phyloP scores from a whole-genome alignment of 1,284 basidiomycete species.

The Leccinum angustisporum region DNA sequence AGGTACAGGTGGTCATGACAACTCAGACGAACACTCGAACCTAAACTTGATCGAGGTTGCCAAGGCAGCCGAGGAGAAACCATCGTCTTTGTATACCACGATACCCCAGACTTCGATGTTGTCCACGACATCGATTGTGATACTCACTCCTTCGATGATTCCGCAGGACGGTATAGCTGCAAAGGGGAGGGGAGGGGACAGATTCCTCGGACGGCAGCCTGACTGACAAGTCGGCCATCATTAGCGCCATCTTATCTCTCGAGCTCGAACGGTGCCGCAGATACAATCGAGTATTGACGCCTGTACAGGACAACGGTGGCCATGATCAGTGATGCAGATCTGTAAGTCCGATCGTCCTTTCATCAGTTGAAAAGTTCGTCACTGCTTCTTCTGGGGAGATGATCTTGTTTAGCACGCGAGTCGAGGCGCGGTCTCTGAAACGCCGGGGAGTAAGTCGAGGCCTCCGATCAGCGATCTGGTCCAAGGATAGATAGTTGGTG shows the following conservation, averaged over 20 bases:
- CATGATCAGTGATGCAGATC: conserved; percentile 38
- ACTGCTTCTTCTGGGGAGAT: conserved; percentile 46
- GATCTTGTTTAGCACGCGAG: conserved; percentile 49
- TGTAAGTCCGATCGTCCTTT: conserved; percentile 34
- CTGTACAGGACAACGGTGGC: conserved; percentile 51
- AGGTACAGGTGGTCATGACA: neutral
- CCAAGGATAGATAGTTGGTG: conserved; percentile 57
- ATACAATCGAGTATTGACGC: conserved; percentile 49
- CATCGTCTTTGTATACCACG: neutral
- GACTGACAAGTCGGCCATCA: conserved; percentile 39
- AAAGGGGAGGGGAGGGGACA: conserved; percentile 33
- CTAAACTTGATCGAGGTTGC: neutral
- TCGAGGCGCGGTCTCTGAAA: conserved; percentile 54
- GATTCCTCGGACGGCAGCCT: conserved; percentile 54
- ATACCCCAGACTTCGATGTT: conserved; percentile 6
- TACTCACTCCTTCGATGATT: conserved; percentile 29
- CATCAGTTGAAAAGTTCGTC: conserved; percentile 35
- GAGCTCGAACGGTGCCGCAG: conserved; percentile 42
- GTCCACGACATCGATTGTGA: conserved; percentile 21
- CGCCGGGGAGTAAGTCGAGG: conserved; percentile 55
- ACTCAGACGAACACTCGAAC: neutral
- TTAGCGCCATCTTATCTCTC: conserved; percentile 24
- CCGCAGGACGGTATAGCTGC: conserved; percentile 12
- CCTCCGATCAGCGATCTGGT: conserved; percentile 51
- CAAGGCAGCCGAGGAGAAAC: conserved; percentile 10